Conservation (phyloP, 2,329 filamentous ascomycete genomes). For the Fusarium virguliforme region DNA sequence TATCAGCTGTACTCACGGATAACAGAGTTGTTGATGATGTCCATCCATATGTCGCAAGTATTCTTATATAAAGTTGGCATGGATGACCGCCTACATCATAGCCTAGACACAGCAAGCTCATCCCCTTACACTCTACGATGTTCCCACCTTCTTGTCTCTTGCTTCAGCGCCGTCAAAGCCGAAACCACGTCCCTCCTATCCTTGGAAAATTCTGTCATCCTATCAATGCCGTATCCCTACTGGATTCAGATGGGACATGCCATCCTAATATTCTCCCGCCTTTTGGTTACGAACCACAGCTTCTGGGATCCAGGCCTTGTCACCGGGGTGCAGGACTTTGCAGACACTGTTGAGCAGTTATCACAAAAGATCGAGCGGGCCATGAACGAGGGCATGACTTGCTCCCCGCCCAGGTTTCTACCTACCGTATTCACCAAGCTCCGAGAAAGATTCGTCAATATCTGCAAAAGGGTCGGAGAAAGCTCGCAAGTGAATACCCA, state of each 20-base stretch:
- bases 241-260: slow-evolving; percentile 30
- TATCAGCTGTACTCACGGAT: neutral
- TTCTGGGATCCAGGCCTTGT: slow-evolving; percentile 25
- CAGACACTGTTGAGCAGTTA: neutral
- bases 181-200: slow-evolving; percentile 5
- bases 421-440: slow-evolving; percentile 13
- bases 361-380: slow-evolving; percentile 11
- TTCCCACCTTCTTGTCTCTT: slow-evolving; percentile 22
- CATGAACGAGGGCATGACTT: slow-evolving; percentile 19
- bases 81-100: slow-evolving; percentile 12
- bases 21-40: slow-evolving; percentile 13
- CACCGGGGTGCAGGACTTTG: slow-evolving; percentile 19
- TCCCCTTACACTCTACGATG: slow-evolving; percentile 3
- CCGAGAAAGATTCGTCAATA: slow-evolving; percentile 12
- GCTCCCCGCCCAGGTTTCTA: slow-evolving; percentile 10
- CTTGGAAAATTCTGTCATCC: neutral
- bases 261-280: slow-evolving; percentile 26
- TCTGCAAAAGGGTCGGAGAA: slow-evolving; percentile 12
- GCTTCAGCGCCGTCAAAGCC: slow-evolving; percentile 28
- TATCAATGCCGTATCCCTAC: slow-evolving; percentile 26
- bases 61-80: slow-evolving; percentile 27
- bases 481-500: slow-evolving; percentile 6
- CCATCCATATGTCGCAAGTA: slow-evolving; percentile 18
- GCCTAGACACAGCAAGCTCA: neutral
- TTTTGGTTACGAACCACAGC: slow-evolving; percentile 20